Conservation (phyloP, 177 flowering plant species). For the Vitis hybrid region DNA sequence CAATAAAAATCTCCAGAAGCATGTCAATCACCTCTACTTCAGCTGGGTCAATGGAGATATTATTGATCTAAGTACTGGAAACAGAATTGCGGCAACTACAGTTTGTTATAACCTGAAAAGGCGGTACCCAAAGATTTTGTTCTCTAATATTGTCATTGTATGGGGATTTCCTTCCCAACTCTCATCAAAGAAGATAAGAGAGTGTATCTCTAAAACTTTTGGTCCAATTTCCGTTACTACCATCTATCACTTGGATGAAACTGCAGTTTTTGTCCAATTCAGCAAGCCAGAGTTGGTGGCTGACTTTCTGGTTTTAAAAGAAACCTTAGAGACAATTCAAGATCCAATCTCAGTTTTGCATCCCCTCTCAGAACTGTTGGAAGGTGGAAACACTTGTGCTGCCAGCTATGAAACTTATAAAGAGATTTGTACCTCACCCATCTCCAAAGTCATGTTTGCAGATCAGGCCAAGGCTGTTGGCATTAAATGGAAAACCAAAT, state of each 20-base stretch:
- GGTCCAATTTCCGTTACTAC: conserved; percentile 57
- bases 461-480: conserved; percentile 83
- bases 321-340: conserved; percentile 40
- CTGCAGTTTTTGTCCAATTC: conserved; percentile 81
- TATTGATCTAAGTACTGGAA: conserved; percentile 61
- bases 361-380: conserved; percentile 66
- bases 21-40: conserved; percentile 70
- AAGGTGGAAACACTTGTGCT: conserved; percentile 64
- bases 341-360: conserved; percentile 65
- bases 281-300: conserved; percentile 53
- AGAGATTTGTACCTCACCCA: conserved; percentile 69
- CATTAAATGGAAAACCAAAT: conserved; percentile 30
- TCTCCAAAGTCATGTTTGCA: conserved; percentile 56
- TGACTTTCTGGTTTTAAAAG: conserved; percentile 61
- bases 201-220: conserved; percentile 55
- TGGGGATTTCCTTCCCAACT: conserved; percentile 76
- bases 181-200: conserved; percentile 50
- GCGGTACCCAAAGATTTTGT: conserved; percentile 35
- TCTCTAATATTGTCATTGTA: conserved; percentile 51
- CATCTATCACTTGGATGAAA: conserved; percentile 63
- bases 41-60: conserved; percentile 70
- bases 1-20: conserved; percentile 52
- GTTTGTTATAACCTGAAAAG: conserved; percentile 10
- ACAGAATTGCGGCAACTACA: conserved; percentile 26
- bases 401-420: conserved; percentile 67